These are phyloP conservation scores for Teratosphaeria gauchensis DNA, from an alignment of 2,329 filamentous ascomycete species.

Conservation along the genomic window DNA sequence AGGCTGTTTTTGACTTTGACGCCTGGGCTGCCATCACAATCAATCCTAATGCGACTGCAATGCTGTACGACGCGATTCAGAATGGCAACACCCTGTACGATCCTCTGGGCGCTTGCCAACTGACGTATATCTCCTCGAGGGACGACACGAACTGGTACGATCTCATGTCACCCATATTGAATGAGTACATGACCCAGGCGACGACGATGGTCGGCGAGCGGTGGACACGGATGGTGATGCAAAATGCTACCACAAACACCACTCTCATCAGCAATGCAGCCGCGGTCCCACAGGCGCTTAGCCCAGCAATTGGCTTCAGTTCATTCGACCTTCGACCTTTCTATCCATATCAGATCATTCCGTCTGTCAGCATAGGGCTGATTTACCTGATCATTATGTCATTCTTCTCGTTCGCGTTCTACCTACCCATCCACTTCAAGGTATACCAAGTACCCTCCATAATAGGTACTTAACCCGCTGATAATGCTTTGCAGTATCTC, in stretches of 20 bases:
- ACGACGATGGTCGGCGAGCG: constrained; percentile 39
- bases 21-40: constrained; percentile 54
- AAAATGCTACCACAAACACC: constrained; percentile 31
- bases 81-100: constrained; percentile 51
- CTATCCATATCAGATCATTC: constrained; percentile 43
- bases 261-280: constrained; percentile 35
- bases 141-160: constrained; percentile 46
- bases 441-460: constrained; percentile 2
- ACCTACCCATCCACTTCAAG: constrained; percentile 51
- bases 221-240: constrained; percentile 34
- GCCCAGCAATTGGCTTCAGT: constrained; percentile 47
- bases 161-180: constrained; percentile 46
- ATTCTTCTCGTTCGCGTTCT: constrained; percentile 58
- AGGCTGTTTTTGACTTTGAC: constrained; percentile 49
- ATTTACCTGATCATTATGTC: constrained; percentile 60
- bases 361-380: constrained; percentile 51
- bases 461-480: not conserved
- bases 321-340: constrained; percentile 52
- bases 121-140: constrained; percentile 46
- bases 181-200: constrained; percentile 38
- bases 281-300: constrained; percentile 43
- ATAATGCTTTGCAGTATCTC: constrained; percentile 36
- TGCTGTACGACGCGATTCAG: constrained; percentile 46
- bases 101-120: constrained; percentile 48
- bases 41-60: constrained; percentile 51